These are phyloP conservation scores for Spirogloea muscicola DNA, from an alignment of 139 green algal genomes.

Conservation along the genomic window DNA sequence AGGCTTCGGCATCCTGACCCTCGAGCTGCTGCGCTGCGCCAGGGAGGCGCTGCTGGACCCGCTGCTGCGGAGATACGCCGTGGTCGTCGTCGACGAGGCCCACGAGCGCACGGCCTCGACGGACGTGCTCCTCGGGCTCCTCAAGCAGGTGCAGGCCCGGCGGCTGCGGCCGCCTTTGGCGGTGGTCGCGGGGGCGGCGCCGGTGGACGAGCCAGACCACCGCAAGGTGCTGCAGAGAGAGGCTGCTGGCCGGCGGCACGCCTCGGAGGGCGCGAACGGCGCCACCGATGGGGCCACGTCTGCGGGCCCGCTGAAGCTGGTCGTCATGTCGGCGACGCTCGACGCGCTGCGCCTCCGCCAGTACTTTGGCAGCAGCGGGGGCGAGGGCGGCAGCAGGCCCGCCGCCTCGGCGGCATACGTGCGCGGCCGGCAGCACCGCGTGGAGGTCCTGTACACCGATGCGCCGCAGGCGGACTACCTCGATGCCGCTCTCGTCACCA, in stretches of 20 bases:
- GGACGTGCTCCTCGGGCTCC: slow-evolving; percentile 86
- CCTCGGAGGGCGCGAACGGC: too few species aligned
- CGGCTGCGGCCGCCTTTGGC: too few species aligned
- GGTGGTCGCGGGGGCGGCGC: too few species aligned
- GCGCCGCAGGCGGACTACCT: slow-evolving; percentile 83
- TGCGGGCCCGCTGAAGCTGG: slow-evolving; percentile 64
- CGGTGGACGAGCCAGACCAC: too few species aligned
- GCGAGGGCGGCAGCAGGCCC: too few species aligned
- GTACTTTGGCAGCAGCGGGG: slow-evolving; percentile 78
- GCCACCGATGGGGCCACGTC: too few species aligned
- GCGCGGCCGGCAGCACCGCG: slow-evolving; percentile 80
- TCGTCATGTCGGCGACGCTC: slow-evolving; percentile 94
- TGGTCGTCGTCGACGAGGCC: slow-evolving; percentile 92
- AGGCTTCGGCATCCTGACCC: too few species aligned
- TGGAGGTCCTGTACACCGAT: slow-evolving; percentile 95
- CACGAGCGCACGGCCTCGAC: slow-evolving; percentile 90
- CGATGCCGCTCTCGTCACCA: slow-evolving; percentile 73
- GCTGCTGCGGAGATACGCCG: slow-evolving; percentile 66
- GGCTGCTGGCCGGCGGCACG: too few species aligned
- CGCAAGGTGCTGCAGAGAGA: too few species aligned
- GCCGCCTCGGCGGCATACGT: slow-evolving; percentile 81
- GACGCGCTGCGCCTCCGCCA: slow-evolving; percentile 58
- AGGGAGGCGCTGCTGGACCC: slow-evolving; percentile 81
- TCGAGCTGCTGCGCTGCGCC: too few species aligned
- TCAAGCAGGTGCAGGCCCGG: slow-evolving; percentile 62